Conservation (phyloP, 345 rosid genomes). For the Camelina neglecta region DNA sequence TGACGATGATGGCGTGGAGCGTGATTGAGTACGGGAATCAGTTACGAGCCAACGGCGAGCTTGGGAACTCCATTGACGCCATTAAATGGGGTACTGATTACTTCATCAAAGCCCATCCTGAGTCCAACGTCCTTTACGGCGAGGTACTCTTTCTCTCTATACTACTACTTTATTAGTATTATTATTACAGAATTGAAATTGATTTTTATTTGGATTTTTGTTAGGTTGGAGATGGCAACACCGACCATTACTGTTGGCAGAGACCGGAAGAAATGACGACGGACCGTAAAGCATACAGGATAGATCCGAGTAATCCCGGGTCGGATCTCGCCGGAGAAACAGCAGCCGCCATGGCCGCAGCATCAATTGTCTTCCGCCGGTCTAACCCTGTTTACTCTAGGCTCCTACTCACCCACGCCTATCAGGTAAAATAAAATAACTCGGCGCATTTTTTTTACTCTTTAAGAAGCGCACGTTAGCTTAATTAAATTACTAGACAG, state of each 20-base stretch:
- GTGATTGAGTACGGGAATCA: constrained; percentile 88
- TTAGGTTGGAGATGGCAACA: constrained; percentile 98
- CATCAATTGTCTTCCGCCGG: constrained; percentile 87
- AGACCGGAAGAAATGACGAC: constrained; percentile 99
- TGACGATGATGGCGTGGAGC: constrained; percentile 99
- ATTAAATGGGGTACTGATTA: constrained; percentile 98
- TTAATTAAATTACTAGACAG: neutral
- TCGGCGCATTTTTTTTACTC: constrained; percentile 27
- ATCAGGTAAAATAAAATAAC: constrained; percentile 63
- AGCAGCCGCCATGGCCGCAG: constrained; percentile 99
- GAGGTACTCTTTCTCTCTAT: constrained; percentile 59
- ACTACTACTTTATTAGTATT: neutral
- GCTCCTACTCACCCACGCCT: constrained; percentile 80
- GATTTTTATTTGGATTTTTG: neutral
- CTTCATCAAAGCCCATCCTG: constrained; percentile 94
- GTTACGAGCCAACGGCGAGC: constrained; percentile 76
- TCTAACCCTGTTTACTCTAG: constrained; percentile 71
- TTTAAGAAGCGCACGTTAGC: constrained; percentile 15
- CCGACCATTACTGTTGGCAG: constrained; percentile 99
- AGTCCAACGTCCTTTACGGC: constrained; percentile 91
- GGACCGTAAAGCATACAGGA: constrained; percentile 84
- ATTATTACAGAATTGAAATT: too few species aligned
- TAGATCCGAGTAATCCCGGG: constrained; percentile 93
- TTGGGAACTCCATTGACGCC: constrained; percentile 83
- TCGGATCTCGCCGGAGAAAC: constrained; percentile 99